Conservation (phyloP, 768 basidiomycete genomes). For the Pleurotus djamor region DNA sequence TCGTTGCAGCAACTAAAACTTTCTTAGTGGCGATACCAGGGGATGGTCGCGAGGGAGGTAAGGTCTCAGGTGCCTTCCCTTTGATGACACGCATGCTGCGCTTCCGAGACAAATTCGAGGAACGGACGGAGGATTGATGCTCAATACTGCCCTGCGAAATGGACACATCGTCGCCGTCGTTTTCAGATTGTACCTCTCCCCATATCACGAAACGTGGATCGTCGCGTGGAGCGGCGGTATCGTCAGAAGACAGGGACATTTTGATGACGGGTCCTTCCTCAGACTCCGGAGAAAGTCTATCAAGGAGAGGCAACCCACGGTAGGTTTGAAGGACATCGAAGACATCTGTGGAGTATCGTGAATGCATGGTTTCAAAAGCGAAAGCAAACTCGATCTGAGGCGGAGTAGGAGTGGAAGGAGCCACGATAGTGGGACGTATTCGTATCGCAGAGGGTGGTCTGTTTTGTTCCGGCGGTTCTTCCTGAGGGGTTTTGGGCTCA, state of each 20-base stretch:
- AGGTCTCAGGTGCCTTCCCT: conserved; percentile 24
- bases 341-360: conserved; percentile 70
- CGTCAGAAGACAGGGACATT: conserved; percentile 64
- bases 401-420: conserved; percentile 13
- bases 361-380: conserved; percentile 48
- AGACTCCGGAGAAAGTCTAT: conserved; percentile 56
- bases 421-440: conserved; percentile 10
- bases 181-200: conserved; percentile 54
- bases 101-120: conserved; percentile 34
- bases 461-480: conserved; percentile 9
- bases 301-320: conserved; percentile 71
- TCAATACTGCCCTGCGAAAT: conserved; percentile 33
- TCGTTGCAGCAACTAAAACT: conserved; percentile 84
- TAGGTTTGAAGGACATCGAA: conserved; percentile 84
- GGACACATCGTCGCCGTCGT: conserved; percentile 34
- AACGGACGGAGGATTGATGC: conserved; percentile 31
- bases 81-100: conserved; percentile 23
- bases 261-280: conserved; percentile 69
- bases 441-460: conserved; percentile 26
- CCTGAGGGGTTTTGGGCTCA: not conserved
- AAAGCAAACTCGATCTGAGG: conserved; percentile 25
- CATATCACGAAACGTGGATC: conserved; percentile 93
- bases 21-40: conserved; percentile 30
- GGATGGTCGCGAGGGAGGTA: conserved; percentile 18
- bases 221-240: conserved; percentile 72